Base-by-base conservation (phyloP, 2,329 filamentous ascomycete species). In the Colletotrichum lupini region DNA sequence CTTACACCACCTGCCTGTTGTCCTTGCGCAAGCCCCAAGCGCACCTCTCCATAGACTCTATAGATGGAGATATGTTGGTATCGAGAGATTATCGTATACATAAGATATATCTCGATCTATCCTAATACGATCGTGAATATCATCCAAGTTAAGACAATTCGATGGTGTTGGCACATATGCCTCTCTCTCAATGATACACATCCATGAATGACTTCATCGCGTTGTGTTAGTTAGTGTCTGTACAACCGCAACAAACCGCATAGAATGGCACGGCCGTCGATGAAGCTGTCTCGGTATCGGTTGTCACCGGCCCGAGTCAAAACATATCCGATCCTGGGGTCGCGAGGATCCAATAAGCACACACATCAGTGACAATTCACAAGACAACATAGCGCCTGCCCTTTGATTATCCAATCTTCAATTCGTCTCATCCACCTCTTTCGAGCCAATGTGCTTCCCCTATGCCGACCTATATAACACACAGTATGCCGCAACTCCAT, bases 401-500 rank as follows among this genome's bases (percentile, higher is more conserved):
- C 22, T 32, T 62, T 16, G 12, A 42, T 37, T 42, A 12, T 57
- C 32, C 62, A 65, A 65, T 65, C 49, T 56, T 57, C n/a, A 19
- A 28, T 58, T 66, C 53, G n/a, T 19, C n/a, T n/a, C 46, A 12
- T 26, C 37, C 49, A 32, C 57, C n/a, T 46, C 42, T 46, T 24
- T 24, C 14, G 24, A 58, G 63, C 22, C 53, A 24, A 58, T 26
- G 35, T 24, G 53, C 63, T 32, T 58, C 22, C 22, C 52, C 12
- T 19, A 46, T 35, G 35, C 19, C 42, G 16, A 46, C 42, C 16
- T 66, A 58, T 58, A 30, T 61, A 49, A 22, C n/a, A 59, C 26
- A 66, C 12, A 32, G 26, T 26, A 32, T 66, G 53, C 55, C 63
- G 35, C 62, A 56, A 65, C 53, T 66, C 26, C 26, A 12, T 58